A percentile compares a stretch with the other conserved stretches of the same genome.
Conservation (phyloP, 1,284 basidiomycete genomes). For the Ganoderma boninense region DNA sequence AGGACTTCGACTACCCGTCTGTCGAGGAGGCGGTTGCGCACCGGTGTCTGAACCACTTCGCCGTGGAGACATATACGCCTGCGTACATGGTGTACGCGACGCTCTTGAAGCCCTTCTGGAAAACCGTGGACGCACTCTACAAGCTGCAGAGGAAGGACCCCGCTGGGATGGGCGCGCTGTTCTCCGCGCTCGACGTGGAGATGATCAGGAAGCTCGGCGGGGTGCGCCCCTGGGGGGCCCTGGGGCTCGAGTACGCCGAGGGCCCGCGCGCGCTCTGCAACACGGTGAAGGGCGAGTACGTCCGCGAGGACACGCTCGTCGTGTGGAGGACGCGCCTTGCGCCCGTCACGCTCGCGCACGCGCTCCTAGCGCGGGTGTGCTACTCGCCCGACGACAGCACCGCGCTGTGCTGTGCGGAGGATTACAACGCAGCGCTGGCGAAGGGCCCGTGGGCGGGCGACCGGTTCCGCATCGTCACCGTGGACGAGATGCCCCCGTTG, state of each 20-base stretch:
- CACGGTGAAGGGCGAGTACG: conserved; percentile 12
- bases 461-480: conserved; percentile 5
- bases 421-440: not conserved
- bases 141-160: not conserved
- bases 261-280: conserved; percentile 10
- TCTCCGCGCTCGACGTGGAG: not conserved
- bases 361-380: not conserved
- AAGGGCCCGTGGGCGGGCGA: conserved; percentile 14
- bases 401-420: not conserved
- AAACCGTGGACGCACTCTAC: not conserved
- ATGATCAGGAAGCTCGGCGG: not conserved
- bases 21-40: not conserved
- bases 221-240: not conserved
- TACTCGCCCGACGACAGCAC: not conserved
- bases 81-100: not conserved
- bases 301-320: conserved; percentile 7
- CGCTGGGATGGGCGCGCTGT: not conserved
- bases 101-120: not conserved
- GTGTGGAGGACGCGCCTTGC: too few relatives aligned
- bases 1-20: not conserved
- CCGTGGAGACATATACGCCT: not conserved
- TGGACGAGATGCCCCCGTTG: not conserved
- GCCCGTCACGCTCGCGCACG: not conserved
- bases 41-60: not conserved
- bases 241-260: not conserved